These are phyloP conservation scores for Beauveria varroae DNA, from an alignment of 2,329 filamentous ascomycete genomes.

Conservation along the genomic window DNA sequence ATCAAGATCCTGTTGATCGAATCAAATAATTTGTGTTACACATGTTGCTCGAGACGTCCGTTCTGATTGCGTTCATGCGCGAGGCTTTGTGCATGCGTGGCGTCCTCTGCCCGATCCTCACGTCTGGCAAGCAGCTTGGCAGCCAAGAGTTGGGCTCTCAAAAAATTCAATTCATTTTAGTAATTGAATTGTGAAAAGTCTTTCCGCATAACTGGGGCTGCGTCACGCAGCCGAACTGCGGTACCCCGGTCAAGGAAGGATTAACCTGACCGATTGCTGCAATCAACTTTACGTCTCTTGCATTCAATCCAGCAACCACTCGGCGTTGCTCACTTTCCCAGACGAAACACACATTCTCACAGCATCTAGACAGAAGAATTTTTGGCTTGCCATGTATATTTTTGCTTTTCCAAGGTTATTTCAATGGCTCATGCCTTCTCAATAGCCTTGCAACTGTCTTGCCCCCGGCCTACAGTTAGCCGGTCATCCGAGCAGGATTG, in stretches of 20 bases:
- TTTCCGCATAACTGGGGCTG: not conserved
- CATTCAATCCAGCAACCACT: not conserved
- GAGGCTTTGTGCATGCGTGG: no score
- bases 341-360: not conserved
- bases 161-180: not conserved
- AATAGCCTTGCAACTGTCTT: not conserved
- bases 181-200: not conserved
- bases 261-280: not conserved
- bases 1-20: not conserved
- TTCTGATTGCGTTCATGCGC: not conserved
- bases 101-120: no score
- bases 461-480: not conserved
- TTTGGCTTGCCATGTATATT: not conserved
- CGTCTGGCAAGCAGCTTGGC: not conserved
- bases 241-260: not conserved
- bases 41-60: not conserved
- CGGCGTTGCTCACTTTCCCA: not conserved
- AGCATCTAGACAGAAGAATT: not conserved
- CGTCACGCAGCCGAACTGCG: not conserved
- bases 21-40: not conserved
- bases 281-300: not conserved
- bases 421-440: not conserved
- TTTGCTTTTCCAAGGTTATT: no score
- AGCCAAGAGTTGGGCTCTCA: not conserved
- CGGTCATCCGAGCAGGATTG: constrained; percentile 1